A percentile compares a stretch with the other conserved stretches of the same genome.
Evolutionary conservation across 73 alveolate species (phyloP).

Genomic region (Strombidium stylifer): DNA sequence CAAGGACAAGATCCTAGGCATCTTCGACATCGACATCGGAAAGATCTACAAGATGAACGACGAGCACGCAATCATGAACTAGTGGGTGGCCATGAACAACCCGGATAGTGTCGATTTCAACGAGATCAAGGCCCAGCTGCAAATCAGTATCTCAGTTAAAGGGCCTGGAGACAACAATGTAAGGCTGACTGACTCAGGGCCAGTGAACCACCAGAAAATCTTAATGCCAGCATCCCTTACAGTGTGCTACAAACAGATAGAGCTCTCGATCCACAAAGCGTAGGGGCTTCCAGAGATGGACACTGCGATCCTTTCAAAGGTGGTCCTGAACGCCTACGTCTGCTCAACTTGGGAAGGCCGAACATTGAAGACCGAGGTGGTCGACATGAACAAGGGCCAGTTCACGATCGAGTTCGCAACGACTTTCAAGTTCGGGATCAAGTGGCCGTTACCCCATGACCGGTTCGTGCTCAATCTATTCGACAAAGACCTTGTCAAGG

Average conservation of each 20-base stretch:
- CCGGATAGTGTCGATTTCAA: conserved; percentile 87
- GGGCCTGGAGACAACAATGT: conserved; percentile 78
- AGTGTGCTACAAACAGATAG: conserved; percentile 67
- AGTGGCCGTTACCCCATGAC: conserved; percentile 55
- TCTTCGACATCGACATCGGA: conserved; percentile 79
- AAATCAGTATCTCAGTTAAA: conserved; percentile 71
- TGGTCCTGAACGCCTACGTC: conserved; percentile 69
- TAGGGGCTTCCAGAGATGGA: conserved; percentile 89
- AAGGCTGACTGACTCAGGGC: conserved; percentile 49
- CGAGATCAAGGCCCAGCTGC: conserved; percentile 82
- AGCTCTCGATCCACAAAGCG: conserved; percentile 68
- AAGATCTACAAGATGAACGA: conserved; percentile 59
- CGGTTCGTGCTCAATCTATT: conserved; percentile 41
- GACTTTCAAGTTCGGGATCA: conserved; percentile 52
- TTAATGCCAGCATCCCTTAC: conserved; percentile 85
- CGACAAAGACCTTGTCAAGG: conserved; percentile 50
- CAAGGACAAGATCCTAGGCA: conserved; percentile 44
- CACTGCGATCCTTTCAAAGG: too few species aligned
- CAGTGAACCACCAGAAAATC: conserved; percentile 27
- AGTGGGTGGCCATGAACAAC: conserved; percentile 92
- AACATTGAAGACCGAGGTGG: conserved; percentile 58
- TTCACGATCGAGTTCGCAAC: conserved; percentile 52
- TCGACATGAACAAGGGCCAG: conserved; percentile 51
- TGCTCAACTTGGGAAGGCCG: conserved; percentile 56
- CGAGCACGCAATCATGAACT: conserved; percentile 79